phyloP scores from a whole-genome alignment of 2,329 filamentous ascomycete species.

The Sclerotinia sclerotiorum region DNA sequence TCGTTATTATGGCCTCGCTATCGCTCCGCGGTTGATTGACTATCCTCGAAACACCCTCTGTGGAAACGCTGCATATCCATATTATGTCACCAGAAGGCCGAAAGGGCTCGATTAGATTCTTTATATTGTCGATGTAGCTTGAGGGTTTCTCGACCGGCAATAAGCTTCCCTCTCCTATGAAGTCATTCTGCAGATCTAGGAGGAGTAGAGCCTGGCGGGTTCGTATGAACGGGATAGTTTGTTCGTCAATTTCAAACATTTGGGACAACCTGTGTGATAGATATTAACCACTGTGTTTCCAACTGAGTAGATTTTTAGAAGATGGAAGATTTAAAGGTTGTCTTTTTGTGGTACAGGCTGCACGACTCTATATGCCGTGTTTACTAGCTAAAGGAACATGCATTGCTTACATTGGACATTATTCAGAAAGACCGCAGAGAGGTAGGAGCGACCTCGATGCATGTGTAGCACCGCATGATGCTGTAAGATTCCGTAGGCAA shows the following conservation, averaged over 20 bases:
- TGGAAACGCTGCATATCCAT: conserved; percentile 78
- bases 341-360: background rate
- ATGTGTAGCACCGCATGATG: conserved; percentile 23
- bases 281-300: conserved; percentile 5
- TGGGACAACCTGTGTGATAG: conserved; percentile 26
- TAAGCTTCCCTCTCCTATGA: conserved; percentile 66
- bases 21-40: conserved; percentile 48
- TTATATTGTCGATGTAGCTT: conserved; percentile 66
- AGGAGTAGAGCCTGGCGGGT: conserved; percentile 73
- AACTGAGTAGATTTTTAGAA: background rate
- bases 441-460: conserved; percentile 22
- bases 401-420: conserved; percentile 23
- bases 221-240: conserved; percentile 55
- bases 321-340: conserved; percentile 1
- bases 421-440: conserved; percentile 6
- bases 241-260: conserved; percentile 59
- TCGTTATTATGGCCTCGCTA: conserved; percentile 40
- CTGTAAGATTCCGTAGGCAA: conserved; percentile 21
- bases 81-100: conserved; percentile 72
- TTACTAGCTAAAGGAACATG: conserved; percentile 3
- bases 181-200: conserved; percentile 89
- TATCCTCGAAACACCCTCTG: conserved; percentile 56
- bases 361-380: conserved; percentile 23
- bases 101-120: conserved; percentile 68
- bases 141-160: conserved; percentile 63